Conservation (phyloP, 179 eudicot genomes). For the Beta corolliflora region DNA sequence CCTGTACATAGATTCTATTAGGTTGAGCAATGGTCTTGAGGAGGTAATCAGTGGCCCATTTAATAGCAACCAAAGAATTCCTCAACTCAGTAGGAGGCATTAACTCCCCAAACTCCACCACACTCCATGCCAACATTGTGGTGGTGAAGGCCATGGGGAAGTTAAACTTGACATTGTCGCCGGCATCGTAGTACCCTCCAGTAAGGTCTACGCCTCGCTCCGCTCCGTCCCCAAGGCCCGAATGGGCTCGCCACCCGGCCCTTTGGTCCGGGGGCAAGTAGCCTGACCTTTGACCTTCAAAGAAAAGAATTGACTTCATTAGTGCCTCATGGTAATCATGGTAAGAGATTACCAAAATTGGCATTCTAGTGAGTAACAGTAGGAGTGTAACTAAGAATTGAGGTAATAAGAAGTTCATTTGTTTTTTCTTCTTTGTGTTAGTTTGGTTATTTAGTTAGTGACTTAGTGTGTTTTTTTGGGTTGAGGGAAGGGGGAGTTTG, state of each 20-base stretch:
- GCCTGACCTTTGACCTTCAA: constrained; percentile 95
- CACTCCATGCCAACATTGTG: constrained; percentile 88
- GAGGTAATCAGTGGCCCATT: constrained; percentile 78
- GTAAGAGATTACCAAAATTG: constrained; percentile 26
- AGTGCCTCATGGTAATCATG: constrained; percentile 75
- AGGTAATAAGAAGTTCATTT: constrained; percentile 13
- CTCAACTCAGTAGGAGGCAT: constrained; percentile 59
- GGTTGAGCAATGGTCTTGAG: constrained; percentile 75
- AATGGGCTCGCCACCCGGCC: constrained; percentile 59
- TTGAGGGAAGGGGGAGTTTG: not conserved
- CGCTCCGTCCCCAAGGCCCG: constrained; percentile 72
- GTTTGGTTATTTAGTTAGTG: not conserved
- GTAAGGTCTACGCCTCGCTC: constrained; percentile 47
- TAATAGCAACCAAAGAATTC: constrained; percentile 60
- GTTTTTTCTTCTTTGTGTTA: not conserved
- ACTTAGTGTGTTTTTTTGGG: not conserved
- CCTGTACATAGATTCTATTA: constrained; percentile 83
- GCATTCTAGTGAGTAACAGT: constrained; percentile 12
- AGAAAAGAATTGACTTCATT: constrained; percentile 70
- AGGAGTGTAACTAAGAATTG: constrained; percentile 3
- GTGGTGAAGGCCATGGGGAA: constrained; percentile 94
- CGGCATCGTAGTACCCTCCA: constrained; percentile 90
- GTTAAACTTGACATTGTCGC: constrained; percentile 79
- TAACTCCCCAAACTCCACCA: constrained; percentile 65
- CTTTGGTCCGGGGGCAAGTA: constrained; percentile 69